A percentile compares a stretch with the other conserved stretches of the same genome.
Evolutionary conservation across 176 grass and related monocot genomes (phyloP).

Genomic region (Aegilops bicornis): DNA sequence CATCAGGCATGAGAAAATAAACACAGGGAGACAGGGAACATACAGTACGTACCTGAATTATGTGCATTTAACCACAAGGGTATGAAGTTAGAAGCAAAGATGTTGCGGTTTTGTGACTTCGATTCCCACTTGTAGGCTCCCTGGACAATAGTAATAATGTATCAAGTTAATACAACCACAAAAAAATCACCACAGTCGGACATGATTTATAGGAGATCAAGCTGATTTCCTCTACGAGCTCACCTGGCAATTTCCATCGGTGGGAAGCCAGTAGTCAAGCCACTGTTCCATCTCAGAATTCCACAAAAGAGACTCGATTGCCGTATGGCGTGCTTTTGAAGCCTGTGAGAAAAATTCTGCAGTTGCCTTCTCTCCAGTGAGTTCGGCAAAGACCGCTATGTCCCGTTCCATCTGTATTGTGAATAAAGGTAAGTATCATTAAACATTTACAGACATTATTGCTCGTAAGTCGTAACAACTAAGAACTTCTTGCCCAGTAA

Average conservation of each 20-base stretch:
- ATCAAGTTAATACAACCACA: constrained; percentile 8
- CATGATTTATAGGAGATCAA: neutral
- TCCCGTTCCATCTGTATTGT: constrained; percentile 69
- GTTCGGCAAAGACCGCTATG: constrained; percentile 63
- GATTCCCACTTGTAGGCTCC: constrained; percentile 57
- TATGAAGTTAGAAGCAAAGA: constrained; percentile 90
- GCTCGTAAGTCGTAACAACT: neutral
- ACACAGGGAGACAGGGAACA: neutral
- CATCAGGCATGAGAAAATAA: neutral
- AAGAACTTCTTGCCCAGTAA: no score
- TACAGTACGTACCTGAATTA: constrained; percentile 43
- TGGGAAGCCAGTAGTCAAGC: constrained; percentile 81
- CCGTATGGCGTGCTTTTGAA: constrained; percentile 50
- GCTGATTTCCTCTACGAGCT: neutral
- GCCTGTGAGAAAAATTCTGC: constrained; percentile 51
- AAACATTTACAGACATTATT: constrained; percentile 3
- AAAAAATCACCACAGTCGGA: neutral
- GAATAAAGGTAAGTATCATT: constrained; percentile 9
- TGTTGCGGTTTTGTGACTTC: constrained; percentile 47
- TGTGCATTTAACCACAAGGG: constrained; percentile 73
- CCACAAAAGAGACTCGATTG: constrained; percentile 83
- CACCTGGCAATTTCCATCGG: constrained; percentile 52
- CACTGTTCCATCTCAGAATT: constrained; percentile 77
- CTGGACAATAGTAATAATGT: constrained; percentile 27
- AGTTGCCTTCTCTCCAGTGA: constrained; percentile 52